Evolutionary conservation across 192 early-diverging fungal species (phyloP), one percentile per base, ranked within the genome.

Genomic region (Spinellus fusiger): DNA sequence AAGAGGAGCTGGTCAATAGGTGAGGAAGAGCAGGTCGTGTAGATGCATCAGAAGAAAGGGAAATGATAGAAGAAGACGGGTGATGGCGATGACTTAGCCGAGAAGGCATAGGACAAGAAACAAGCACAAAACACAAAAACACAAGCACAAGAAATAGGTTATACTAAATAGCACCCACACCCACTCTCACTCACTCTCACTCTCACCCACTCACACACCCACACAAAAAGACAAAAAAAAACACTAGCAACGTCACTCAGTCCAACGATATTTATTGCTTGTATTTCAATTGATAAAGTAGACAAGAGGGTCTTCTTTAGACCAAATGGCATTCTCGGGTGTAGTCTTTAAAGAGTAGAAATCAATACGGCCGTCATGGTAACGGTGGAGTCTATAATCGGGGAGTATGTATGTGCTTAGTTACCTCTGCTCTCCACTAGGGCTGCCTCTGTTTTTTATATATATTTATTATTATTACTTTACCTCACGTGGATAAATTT

Each of bases 401-500:
- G 23, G 37, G 3, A 26, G 13, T 15, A 49, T 8, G 48, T 31
- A 25, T 27, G 10, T 53, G 6, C 22, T 54, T 46, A 23, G 28
- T 8, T 12, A 15, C 15, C 48, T 31, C 16, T 32, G 18, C 16
- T 0, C 49, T 44, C 18, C 4, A 44, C 13, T n/a, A 23, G n/a
- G 9, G 53, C 28, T 12, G 20, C 12, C 18, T 38, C 16, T 34
- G n/a, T 38, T 52, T 38, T 15, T 1, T 40, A 7, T n/a, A n/a
- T n/a, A n/a, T 16, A 25, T 50, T 33, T 29, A 25, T 22, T 22
- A 15, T 18, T 12, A 52, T 3, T 6, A 15, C n/a, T 44, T 69
- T 76, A 76, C 74, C 75, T 71, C 38, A 67, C 80, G 59, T 81
- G 82, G 47, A 84, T 61, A 51, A 62, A 84, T 57, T 79, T 75